Evolutionary conservation across 176 grass and related monocot genomes (phyloP), one percentile per base, ranked within the genome.

Genomic region (Oryza brachyantha): DNA sequence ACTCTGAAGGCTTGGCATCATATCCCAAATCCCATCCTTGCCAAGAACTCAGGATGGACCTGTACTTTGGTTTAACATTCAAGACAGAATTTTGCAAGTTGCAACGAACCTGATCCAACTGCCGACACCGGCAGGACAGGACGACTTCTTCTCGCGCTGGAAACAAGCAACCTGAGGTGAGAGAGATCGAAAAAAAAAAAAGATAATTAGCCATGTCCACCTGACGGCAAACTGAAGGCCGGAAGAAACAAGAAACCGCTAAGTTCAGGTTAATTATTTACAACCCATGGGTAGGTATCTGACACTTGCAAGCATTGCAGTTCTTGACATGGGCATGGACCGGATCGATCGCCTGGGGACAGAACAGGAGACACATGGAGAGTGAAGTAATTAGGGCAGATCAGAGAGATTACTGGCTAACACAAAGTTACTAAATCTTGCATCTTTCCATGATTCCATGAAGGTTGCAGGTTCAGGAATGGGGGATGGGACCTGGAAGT

Each of bases 101-200:
- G 32, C 14, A 71, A 21, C 9, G 25, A 7, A 90, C 84, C 88
- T 86, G 88, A 65, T 55, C 73, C 68, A 69, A 68, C 75, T 0
- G 88, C 88, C 76, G 22, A 75, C 9, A 84, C 80, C 0, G 80
- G 64, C 25, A 70, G 69, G 29, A 75, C 37, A 38, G 70, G 16
- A 25, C 38, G 64, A 59, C 42, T 80, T 74, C 75, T 90, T 19
- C 31, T 32, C 31, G 43, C 84, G 14, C 0, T 19, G 5, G 75
- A 83, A 79, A 75, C 7, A 79, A 83, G 22, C 36, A 86, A 45
- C 84, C 79, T 86, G 64, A 4, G 29, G 54, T n/a, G n/a, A n/a
- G n/a, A n/a, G n/a, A n/a, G n/a, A n/a, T n/a, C n/a, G n/a, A n/a
- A n/a, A n/a, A n/a, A n/a, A 40, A 29, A 17, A 24, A 79, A 61